Percentiles rank a stretch among this genome's conserved stretches.
Conservation (phyloP, 441 rosid genomes). For the Raphanus hybrid region DNA sequence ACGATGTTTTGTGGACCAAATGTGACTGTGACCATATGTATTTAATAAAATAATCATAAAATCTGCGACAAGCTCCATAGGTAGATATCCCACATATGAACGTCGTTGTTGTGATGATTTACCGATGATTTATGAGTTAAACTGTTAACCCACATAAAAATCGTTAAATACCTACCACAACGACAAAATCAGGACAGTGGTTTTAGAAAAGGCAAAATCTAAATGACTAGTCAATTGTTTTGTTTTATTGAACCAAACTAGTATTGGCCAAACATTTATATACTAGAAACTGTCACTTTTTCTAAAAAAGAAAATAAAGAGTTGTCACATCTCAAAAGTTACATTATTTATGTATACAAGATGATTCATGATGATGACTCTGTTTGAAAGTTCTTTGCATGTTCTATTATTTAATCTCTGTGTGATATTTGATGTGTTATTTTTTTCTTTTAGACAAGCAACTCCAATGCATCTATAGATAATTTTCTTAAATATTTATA, state of each 20-base stretch:
- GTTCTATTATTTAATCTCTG: background rate
- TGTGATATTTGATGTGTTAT: background rate
- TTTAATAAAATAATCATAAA: too few species aligned
- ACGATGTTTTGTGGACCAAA: too few species aligned
- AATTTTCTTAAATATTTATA: too few species aligned
- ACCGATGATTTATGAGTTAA: background rate
- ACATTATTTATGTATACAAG: background rate
- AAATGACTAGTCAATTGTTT: background rate
- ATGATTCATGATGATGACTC: background rate
- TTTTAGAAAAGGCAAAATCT: conserved; percentile 7
- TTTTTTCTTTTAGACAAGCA: background rate
- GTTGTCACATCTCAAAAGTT: conserved; percentile 4
- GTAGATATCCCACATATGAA: background rate
- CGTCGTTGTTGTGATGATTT: background rate
- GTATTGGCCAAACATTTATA: background rate
- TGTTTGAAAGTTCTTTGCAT: background rate
- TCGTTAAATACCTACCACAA: background rate
- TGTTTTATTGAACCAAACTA: conserved; percentile 5
- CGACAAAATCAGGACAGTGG: background rate
- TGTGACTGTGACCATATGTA: too few species aligned
- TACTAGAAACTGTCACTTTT: background rate
- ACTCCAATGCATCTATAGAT: too few species aligned
- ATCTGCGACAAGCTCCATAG: background rate
- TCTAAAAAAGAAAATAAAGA: background rate
- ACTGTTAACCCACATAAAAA: background rate